Conservation (phyloP, 441 rosid species). For the Croton setiger region DNA sequence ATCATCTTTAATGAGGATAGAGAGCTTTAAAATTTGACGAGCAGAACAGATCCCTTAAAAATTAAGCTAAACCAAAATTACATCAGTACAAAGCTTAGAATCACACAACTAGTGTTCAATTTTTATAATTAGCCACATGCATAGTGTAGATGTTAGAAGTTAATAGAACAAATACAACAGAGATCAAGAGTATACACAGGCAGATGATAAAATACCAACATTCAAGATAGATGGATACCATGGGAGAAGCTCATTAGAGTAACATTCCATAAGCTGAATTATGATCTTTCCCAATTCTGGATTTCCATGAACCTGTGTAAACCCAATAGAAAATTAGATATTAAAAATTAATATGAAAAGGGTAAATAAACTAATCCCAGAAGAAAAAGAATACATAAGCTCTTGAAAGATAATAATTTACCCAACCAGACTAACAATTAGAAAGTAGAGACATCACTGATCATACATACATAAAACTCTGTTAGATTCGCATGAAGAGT, state of each 20-base stretch:
- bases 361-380: background rate
- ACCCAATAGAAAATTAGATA: constrained; percentile 13
- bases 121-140: background rate
- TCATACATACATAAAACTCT: constrained; percentile 62
- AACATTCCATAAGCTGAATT: constrained; percentile 70
- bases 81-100: background rate
- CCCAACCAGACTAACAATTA: constrained; percentile 6
- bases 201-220: constrained; percentile 12
- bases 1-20: background rate
- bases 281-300: constrained; percentile 39
- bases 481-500: constrained; percentile 49
- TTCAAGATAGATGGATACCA: constrained; percentile 46
- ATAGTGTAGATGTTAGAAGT: background rate
- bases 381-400: constrained; percentile 3
- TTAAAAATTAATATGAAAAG: background rate
- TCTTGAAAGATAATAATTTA: constrained; percentile 13
- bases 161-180: constrained; percentile 2
- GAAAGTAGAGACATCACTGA: background rate
- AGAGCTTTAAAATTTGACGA: background rate
- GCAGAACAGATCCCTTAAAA: background rate
- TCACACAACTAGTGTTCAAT: background rate
- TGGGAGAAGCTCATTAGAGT: constrained; percentile 64
- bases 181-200: background rate
- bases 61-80: background rate
- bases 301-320: constrained; percentile 58